phyloP scores from a whole-genome alignment of 2,329 filamentous ascomycete species.

The Penicillium sp. region DNA sequence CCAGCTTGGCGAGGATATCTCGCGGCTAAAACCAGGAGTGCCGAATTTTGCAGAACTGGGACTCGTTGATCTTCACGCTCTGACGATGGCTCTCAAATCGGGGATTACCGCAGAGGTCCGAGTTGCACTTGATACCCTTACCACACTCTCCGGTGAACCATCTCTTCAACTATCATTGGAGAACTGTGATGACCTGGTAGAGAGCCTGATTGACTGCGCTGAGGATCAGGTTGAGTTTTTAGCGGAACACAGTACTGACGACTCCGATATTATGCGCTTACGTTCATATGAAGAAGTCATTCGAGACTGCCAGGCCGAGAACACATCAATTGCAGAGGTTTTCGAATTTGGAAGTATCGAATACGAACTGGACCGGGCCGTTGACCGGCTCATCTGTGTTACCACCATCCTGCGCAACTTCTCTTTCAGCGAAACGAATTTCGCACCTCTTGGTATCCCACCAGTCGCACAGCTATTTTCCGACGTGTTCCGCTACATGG shows the following conservation, averaged over 20 bases:
- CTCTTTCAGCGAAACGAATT: constrained; percentile 79
- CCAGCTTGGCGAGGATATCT: constrained; percentile 63
- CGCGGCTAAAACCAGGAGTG: constrained; percentile 67
- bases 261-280: constrained; percentile 80
- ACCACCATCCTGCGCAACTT: constrained; percentile 90
- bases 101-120: constrained; percentile 88
- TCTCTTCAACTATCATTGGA: constrained; percentile 64
- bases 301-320: constrained; percentile 71
- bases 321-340: constrained; percentile 66
- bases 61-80: constrained; percentile 80
- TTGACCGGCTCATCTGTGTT: constrained; percentile 82
- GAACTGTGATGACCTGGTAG: constrained; percentile 81
- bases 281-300: constrained; percentile 83
- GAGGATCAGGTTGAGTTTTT: constrained; percentile 82
- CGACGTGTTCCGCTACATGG: constrained; percentile 77
- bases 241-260: constrained; percentile 77
- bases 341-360: constrained; percentile 69
- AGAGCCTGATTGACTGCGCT: constrained; percentile 83
- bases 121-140: constrained; percentile 79
- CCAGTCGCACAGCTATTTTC: constrained; percentile 78
- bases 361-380: constrained; percentile 80
- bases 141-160: constrained; percentile 63
- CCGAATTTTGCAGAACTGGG: constrained; percentile 75
- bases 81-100: constrained; percentile 85
- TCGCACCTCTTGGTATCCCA: constrained; percentile 68